Conservation (phyloP, 257 asterid species). For the Capsicum baccatum region DNA sequence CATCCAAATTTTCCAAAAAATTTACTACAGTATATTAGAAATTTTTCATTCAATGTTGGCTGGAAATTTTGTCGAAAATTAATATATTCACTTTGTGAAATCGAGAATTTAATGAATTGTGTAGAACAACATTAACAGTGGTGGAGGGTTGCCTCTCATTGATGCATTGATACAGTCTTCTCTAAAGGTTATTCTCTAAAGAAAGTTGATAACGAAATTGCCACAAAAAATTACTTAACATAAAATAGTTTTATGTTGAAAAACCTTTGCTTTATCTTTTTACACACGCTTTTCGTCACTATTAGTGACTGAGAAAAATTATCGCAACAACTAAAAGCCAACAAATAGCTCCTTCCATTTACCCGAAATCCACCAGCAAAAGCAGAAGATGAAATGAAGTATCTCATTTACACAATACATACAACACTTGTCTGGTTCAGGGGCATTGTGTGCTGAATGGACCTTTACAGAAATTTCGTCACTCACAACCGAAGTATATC, state of each 20-base stretch:
- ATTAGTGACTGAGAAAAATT: not conserved
- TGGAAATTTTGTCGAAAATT: not conserved
- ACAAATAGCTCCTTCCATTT: not conserved
- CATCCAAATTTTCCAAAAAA: not conserved
- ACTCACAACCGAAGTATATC: too few species aligned
- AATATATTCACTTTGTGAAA: not conserved
- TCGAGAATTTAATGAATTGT: not conserved
- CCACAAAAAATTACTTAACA: not conserved
- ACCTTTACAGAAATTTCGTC: too few species aligned
- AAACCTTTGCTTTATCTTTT: not conserved
- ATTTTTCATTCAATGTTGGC: constrained; percentile 10
- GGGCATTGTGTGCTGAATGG: not conserved
- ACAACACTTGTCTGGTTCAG: constrained; percentile 18
- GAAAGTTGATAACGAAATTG: too few species aligned
- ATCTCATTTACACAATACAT: not conserved
- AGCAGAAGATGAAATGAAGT: not conserved
- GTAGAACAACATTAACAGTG: not conserved
- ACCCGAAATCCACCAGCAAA: not conserved
- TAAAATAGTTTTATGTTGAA: not conserved
- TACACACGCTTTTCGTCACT: constrained; percentile 24
- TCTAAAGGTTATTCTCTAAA: too few species aligned
- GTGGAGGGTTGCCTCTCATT: too few species aligned
- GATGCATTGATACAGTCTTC: too few species aligned
- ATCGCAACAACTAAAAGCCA: not conserved
- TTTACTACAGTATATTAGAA: not conserved